Evolutionary conservation across 306 rosid genomes (phyloP).

Genomic region (Canavalia ensiformis): DNA sequence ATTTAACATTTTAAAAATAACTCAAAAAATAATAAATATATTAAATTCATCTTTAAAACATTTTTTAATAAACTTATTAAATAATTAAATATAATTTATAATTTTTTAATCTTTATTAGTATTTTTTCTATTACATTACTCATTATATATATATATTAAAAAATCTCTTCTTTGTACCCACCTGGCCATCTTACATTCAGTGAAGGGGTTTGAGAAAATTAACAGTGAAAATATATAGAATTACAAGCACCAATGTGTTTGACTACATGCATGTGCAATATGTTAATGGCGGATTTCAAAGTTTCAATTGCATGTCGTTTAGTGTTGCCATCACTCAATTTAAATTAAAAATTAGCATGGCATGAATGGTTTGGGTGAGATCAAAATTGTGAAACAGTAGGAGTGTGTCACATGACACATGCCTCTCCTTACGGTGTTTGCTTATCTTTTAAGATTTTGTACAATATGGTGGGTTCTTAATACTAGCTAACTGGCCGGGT

Average conservation of each 20-base stretch:
- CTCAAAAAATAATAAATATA: too few relatives aligned
- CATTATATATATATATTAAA: too few relatives aligned
- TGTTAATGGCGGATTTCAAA: background rate
- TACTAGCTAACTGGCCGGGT: background rate
- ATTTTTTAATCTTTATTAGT: too few relatives aligned
- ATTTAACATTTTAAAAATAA: too few relatives aligned
- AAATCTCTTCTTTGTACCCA: too few relatives aligned
- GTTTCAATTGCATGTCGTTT: background rate
- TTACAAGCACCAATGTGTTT: background rate
- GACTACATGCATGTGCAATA: background rate
- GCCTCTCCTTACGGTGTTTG: constrained; percentile 37
- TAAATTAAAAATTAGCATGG: background rate
- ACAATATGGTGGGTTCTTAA: background rate
- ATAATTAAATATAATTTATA: too few relatives aligned
- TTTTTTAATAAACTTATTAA: too few relatives aligned
- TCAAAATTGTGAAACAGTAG: background rate
- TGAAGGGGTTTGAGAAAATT: too few relatives aligned
- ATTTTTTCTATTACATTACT: too few relatives aligned
- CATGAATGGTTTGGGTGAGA: background rate
- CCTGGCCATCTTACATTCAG: too few relatives aligned
- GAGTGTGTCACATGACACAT: background rate
- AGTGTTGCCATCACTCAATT: background rate
- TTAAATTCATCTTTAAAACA: too few relatives aligned
- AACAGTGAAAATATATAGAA: background rate
- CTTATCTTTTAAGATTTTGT: background rate